A percentile compares a stretch with the other conserved stretches of the same genome.
Conservation (phyloP, 495 filamentous ascomycete species). For the Choiromyces venosus region DNA sequence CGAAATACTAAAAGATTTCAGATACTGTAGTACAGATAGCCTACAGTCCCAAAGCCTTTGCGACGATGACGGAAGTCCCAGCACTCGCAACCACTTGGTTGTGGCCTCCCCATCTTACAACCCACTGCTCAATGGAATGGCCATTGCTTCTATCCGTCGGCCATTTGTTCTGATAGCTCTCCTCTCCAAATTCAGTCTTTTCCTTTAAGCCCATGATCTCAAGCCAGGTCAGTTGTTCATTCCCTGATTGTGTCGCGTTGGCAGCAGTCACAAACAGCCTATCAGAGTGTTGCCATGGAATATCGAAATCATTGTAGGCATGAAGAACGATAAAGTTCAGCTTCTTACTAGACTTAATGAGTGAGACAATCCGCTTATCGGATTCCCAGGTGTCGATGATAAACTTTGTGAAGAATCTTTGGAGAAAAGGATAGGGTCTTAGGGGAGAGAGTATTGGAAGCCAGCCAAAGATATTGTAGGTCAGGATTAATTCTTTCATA, state of each 20-base stretch:
- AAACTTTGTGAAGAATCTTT: slow-evolving; percentile 42
- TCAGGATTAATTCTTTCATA: slow-evolving; percentile 63
- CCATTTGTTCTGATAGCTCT: slow-evolving; percentile 36
- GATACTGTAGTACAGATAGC: not conserved
- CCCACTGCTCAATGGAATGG: slow-evolving; percentile 39
- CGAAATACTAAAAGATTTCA: not conserved
- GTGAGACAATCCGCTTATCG: slow-evolving; percentile 45
- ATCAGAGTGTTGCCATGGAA: slow-evolving; percentile 61
- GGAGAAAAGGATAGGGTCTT: slow-evolving; percentile 46
- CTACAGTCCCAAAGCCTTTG: slow-evolving; percentile 37
- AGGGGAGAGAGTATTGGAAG: slow-evolving; percentile 76
- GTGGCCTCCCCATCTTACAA: slow-evolving; percentile 53
- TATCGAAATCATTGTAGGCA: slow-evolving; percentile 68
- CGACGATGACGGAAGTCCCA: slow-evolving; percentile 39
- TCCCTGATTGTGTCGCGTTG: slow-evolving; percentile 48
- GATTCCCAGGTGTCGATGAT: slow-evolving; percentile 55
- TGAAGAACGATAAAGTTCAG: slow-evolving; percentile 69
- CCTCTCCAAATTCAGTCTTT: slow-evolving; percentile 38
- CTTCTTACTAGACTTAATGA: slow-evolving; percentile 50
- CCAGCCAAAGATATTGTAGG: slow-evolving; percentile 66
- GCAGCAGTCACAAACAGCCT: slow-evolving; percentile 52
- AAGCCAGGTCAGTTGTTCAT: slow-evolving; percentile 42
- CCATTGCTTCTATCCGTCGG: slow-evolving; percentile 35
- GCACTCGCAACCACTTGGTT: slow-evolving; percentile 52
- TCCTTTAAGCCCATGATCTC: slow-evolving; percentile 44